Evolutionary conservation across 257 asterid genomes (phyloP), one percentile per base, ranked within the genome.

Genomic region (Coffea canephora): DNA sequence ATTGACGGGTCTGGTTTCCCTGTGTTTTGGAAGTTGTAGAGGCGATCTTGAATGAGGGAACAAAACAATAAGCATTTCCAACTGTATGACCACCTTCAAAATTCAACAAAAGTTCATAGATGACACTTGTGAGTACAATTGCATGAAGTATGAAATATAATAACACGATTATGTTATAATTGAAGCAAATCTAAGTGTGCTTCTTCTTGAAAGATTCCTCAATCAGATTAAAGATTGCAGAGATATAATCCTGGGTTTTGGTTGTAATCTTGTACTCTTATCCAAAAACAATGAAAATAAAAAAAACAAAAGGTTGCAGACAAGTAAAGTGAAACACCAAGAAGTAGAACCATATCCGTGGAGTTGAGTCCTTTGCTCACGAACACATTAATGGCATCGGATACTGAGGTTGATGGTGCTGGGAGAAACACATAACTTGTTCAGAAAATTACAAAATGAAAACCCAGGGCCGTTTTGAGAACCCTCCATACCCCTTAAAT

Each of bases 41-140:
- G 78, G 0, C 94, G 89, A 78, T 86, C 85, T 10, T 19, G 62
- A 74, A 92, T 15, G 75, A 86, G 54, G 5, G 91, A 83, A 76
- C 93, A 92, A 59, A 31, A 31, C 34, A 31, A 31, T 86, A 94
- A 15, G 96, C 50, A 1, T 81, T 6, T 19, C 97, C 97, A 6
- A 90, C 88, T 0, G 94, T 91, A 83, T 90, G 97, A 0, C 91
- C 96, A n/a, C 95, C 93, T 88, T 78, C 69, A 67, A 78, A 31
- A 31, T 31, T 21, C 46, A 62, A 19, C 23, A 80, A 12, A 6
- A 59, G 0, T n/a, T 23, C 23, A 59, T 36, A 7, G 41, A 59
- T 31, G 34, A 76, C 12, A 43, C 0, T n/a, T 3, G 41, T 6
- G 5, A n/a, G 4, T 66, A 21, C 59, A 2, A 50, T 5, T 25